These are phyloP conservation scores for Antrodiella citrinella DNA, from an alignment of 768 basidiomycete species.

Conservation along the genomic window DNA sequence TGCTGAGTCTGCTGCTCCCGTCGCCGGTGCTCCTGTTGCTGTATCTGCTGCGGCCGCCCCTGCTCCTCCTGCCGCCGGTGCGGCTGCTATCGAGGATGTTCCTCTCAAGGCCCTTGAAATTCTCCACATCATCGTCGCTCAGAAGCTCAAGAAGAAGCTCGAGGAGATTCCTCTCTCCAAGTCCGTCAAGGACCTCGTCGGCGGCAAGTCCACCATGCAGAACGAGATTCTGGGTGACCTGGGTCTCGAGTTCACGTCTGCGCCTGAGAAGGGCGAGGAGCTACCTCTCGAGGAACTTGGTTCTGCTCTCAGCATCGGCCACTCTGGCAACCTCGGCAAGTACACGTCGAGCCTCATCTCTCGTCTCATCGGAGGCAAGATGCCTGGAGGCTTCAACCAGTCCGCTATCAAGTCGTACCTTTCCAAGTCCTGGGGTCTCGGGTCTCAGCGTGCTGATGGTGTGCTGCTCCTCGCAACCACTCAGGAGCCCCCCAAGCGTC, in stretches of 20 bases:
- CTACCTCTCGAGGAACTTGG: conserved; percentile 94
- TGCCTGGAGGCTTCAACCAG: conserved; percentile 98
- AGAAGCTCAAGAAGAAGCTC: conserved; percentile 95
- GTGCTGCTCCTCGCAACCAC: conserved; percentile 88
- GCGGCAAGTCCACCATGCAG: conserved; percentile 97
- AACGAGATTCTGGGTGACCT: conserved; percentile 98
- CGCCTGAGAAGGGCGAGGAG: conserved; percentile 98
- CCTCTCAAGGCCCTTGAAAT: conserved; percentile 91
- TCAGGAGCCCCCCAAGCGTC: conserved; percentile 89
- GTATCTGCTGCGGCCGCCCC: conserved; percentile 34
- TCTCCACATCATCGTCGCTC: conserved; percentile 81
- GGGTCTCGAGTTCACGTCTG: conserved; percentile 88
- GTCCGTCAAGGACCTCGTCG: conserved; percentile 96
- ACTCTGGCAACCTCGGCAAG: conserved; percentile 85
- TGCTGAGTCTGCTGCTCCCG: conserved; percentile 23
- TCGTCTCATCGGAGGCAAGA: conserved; percentile 88
- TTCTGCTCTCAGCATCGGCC: conserved; percentile 71
- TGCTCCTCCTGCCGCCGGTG: conserved; percentile 51
- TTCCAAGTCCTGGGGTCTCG: conserved; percentile 93
- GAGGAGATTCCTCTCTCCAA: conserved; percentile 86
- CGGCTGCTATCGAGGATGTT: conserved; percentile 74
- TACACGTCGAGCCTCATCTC: conserved; percentile 87
- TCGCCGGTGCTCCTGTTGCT: conserved; percentile 30
- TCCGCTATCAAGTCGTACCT: conserved; percentile 86
- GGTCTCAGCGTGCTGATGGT: conserved; percentile 79